These are phyloP conservation scores for Penicillium cosmopolitanum DNA, from an alignment of 495 filamentous ascomycete species.

Conservation along the genomic window DNA sequence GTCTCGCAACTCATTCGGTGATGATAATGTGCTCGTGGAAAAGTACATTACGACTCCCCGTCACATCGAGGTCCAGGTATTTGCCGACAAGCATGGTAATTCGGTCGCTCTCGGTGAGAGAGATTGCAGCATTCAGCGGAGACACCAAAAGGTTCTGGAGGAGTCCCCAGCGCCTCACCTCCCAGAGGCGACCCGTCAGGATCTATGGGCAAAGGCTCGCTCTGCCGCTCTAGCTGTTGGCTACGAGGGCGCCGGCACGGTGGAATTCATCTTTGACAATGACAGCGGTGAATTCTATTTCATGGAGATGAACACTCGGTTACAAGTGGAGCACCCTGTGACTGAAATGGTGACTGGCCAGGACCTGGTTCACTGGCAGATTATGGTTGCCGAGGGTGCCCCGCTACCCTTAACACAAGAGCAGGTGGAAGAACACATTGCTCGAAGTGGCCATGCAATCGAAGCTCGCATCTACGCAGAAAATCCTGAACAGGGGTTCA, in stretches of 20 bases:
- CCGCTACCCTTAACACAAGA: constrained; percentile 84
- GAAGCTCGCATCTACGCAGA: constrained; percentile 98
- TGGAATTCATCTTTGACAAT: constrained; percentile 99
- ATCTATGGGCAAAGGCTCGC: constrained; percentile 92
- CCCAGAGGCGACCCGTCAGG: constrained; percentile 74
- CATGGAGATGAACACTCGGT: constrained; percentile 99
- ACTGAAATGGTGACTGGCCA: constrained; percentile 96
- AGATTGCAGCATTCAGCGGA: constrained; percentile 83
- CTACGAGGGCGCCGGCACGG: constrained; percentile 94
- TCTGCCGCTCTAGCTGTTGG: constrained; percentile 88
- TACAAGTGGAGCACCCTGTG: constrained; percentile 97
- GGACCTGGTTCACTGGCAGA: constrained; percentile 95
- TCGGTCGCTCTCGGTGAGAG: constrained; percentile 83
- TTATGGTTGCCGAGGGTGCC: constrained; percentile 87
- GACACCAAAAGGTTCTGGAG: constrained; percentile 97
- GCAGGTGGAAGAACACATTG: constrained; percentile 77
- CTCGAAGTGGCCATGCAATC: constrained; percentile 80
- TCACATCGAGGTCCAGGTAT: constrained; percentile 97
- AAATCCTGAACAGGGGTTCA: constrained; percentile 86
- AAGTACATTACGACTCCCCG: constrained; percentile 93
- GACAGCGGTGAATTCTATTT: constrained; percentile 94
- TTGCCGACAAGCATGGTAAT: constrained; percentile 88
- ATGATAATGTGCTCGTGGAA: constrained; percentile 95
- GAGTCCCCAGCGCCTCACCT: constrained; percentile 93
- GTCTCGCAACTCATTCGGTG: constrained; percentile 88